phyloP scores from a whole-genome alignment of 2,329 filamentous ascomycete genomes.

The Cryphonectria japonica region DNA sequence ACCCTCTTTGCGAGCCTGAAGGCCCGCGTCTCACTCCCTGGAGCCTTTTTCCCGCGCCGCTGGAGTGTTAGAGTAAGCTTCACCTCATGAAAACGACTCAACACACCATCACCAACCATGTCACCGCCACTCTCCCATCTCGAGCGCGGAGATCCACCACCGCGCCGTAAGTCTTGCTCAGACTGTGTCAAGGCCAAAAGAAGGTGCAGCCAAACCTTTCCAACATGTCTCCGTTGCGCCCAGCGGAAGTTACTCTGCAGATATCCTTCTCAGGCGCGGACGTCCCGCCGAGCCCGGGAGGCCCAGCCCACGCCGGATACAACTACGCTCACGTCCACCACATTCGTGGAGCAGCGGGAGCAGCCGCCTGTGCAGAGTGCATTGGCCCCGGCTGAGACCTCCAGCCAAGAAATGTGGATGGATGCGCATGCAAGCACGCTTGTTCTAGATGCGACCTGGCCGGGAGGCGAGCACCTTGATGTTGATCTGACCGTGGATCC shows the following conservation, averaged over 20 bases:
- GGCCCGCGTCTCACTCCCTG: too few relatives aligned
- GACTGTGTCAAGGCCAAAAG: constrained; percentile 62
- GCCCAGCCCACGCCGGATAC: neutral
- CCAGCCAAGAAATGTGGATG: neutral
- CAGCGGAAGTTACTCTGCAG: constrained; percentile 52
- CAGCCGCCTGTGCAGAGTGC: neutral
- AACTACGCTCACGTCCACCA: neutral
- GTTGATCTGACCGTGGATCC: neutral
- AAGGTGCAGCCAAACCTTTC: constrained; percentile 56
- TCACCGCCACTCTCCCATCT: constrained; percentile 31
- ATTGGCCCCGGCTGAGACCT: too few relatives aligned
- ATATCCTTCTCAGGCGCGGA: constrained; percentile 45
- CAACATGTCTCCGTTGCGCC: constrained; percentile 56
- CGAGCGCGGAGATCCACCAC: constrained; percentile 50
- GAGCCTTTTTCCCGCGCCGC: neutral
- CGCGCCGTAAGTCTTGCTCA: constrained; percentile 59
- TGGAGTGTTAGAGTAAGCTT: constrained; percentile 3
- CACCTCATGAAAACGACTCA: constrained; percentile 3
- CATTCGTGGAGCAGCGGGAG: neutral
- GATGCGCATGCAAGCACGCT: neutral
- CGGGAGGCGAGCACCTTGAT: neutral
- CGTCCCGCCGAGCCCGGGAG: neutral
- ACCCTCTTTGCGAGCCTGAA: neutral
- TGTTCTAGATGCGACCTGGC: neutral
- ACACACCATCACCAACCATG: constrained; percentile 24